phyloP scores from a whole-genome alignment of 1,139 yeast species.

The Maudiozyma humilis region DNA sequence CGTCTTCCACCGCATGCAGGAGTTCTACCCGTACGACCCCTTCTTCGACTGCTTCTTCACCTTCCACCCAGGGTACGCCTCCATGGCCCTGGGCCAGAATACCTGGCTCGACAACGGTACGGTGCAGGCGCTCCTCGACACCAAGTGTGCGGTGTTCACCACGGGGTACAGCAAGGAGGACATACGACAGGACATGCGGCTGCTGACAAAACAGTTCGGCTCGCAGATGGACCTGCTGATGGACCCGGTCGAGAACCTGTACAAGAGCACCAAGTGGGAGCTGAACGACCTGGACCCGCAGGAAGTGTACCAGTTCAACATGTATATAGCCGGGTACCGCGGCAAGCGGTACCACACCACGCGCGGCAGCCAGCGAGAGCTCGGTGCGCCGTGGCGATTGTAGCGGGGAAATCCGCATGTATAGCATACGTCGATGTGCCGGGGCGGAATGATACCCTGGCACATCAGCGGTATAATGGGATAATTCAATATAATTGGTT shows the following conservation, averaged over 20 bases:
- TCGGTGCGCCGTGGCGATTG: background rate
- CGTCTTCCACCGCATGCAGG: slow-evolving; percentile 81
- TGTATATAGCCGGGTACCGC: slow-evolving; percentile 80
- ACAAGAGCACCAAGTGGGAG: slow-evolving; percentile 88
- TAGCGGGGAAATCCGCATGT: too few relatives aligned
- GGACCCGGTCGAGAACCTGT: slow-evolving; percentile 63
- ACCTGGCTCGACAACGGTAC: slow-evolving; percentile 37
- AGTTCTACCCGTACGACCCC: slow-evolving; percentile 96
- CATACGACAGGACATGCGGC: slow-evolving; percentile 56
- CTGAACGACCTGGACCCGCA: slow-evolving; percentile 85
- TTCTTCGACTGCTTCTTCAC: slow-evolving; percentile 84
- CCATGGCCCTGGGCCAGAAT: slow-evolving; percentile 49
- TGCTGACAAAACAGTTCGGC: slow-evolving; percentile 57
- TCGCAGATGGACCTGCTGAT: slow-evolving; percentile 77
- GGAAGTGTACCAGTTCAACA: slow-evolving; percentile 86
- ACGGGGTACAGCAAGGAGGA: slow-evolving; percentile 85
- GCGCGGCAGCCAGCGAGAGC: slow-evolving; percentile 14
- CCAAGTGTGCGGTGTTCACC: slow-evolving; percentile 84
- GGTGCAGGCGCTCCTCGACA: slow-evolving; percentile 76
- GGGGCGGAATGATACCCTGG: too few relatives aligned
- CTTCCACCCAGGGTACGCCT: slow-evolving; percentile 92
- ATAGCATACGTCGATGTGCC: too few relatives aligned
- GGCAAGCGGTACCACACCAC: slow-evolving; percentile 95
- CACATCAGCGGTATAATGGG: too few relatives aligned
- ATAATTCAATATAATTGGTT: too few relatives aligned